These are phyloP conservation scores for Pulicaria dysenterica DNA, from an alignment of 129 eudicot genomes.

Conservation along the genomic window DNA sequence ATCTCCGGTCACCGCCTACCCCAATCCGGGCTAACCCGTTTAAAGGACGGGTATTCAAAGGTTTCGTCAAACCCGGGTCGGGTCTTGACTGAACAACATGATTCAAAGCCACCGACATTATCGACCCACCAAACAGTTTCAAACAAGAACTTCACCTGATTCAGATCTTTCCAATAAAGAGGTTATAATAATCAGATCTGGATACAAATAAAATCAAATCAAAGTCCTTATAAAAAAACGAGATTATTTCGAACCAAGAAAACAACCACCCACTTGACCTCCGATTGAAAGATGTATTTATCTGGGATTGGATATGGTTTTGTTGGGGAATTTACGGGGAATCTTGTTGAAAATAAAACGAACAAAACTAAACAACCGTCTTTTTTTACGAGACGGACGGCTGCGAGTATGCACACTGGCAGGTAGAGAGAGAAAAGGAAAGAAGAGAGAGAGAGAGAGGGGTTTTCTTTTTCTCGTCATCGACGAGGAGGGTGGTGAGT, in stretches of 20 bases:
- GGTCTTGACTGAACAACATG: slow-evolving; percentile 41
- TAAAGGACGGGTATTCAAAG: slow-evolving; percentile 6
- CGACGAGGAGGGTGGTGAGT: slow-evolving; percentile 43
- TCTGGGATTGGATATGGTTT: neutral
- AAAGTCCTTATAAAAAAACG: neutral
- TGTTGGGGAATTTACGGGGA: neutral
- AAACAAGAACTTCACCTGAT: neutral
- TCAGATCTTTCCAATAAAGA: slow-evolving; percentile 14
- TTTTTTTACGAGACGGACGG: slow-evolving; percentile 6
- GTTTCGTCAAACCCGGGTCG: slow-evolving; percentile 22
- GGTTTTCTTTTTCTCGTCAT: slow-evolving; percentile 20
- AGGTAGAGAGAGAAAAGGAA: neutral
- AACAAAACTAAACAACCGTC: slow-evolving; percentile 23
- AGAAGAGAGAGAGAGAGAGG: slow-evolving; percentile 25
- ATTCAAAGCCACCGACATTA: slow-evolving; percentile 74
- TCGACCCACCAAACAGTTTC: neutral
- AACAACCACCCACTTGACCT: neutral
- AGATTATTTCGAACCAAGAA: neutral
- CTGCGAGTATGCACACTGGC: slow-evolving; percentile 14
- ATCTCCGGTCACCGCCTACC: slow-evolving; percentile 28
- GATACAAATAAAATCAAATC: neutral
- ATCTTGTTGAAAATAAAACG: neutral
- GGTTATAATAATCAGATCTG: slow-evolving; percentile 25
- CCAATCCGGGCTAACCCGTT: slow-evolving; percentile 34
- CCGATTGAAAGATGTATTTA: slow-evolving; percentile 11